These are phyloP conservation scores for Gossypioides kirkii DNA, from an alignment of 345 rosid species.

Conservation along the genomic window DNA sequence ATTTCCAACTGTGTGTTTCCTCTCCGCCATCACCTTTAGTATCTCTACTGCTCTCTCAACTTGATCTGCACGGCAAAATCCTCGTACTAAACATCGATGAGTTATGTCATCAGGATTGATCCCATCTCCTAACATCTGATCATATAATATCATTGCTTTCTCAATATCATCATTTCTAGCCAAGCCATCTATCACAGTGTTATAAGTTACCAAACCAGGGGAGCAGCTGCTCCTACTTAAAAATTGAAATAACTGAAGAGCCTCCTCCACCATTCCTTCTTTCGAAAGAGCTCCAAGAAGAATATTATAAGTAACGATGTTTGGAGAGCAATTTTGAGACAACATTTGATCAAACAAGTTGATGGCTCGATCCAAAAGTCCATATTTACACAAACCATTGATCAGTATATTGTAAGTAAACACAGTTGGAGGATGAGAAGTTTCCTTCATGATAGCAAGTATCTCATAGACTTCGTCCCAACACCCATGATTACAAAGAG, in stretches of 20 bases:
- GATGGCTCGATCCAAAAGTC: constrained; percentile 64
- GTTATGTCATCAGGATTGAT: constrained; percentile 72
- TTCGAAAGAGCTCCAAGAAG: constrained; percentile 60
- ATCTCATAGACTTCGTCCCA: constrained; percentile 80
- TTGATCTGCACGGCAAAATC: constrained; percentile 44
- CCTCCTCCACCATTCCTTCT: constrained; percentile 61
- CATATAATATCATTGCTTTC: constrained; percentile 47
- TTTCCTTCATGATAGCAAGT: constrained; percentile 51
- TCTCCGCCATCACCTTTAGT: constrained; percentile 48
- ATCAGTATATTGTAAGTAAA: constrained; percentile 83
- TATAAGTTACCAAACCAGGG: constrained; percentile 69
- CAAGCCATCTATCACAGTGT: constrained; percentile 65
- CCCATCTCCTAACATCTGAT: constrained; percentile 48
- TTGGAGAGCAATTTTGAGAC: constrained; percentile 43
- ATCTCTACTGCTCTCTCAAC: constrained; percentile 55
- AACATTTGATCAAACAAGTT: constrained; percentile 58
- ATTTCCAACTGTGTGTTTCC: constrained; percentile 38
- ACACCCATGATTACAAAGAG: constrained; percentile 48
- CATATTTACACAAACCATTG: constrained; percentile 67
- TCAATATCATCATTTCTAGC: constrained; percentile 48
- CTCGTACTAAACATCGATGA: constrained; percentile 62
- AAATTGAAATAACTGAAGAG: constrained; percentile 47
- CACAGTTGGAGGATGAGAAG: constrained; percentile 45
- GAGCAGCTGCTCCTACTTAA: constrained; percentile 40
- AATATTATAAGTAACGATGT: constrained; percentile 75